These are phyloP conservation scores for Ceratocystis ficicola DNA, from an alignment of 2,329 filamentous ascomycete genomes.

Conservation along the genomic window DNA sequence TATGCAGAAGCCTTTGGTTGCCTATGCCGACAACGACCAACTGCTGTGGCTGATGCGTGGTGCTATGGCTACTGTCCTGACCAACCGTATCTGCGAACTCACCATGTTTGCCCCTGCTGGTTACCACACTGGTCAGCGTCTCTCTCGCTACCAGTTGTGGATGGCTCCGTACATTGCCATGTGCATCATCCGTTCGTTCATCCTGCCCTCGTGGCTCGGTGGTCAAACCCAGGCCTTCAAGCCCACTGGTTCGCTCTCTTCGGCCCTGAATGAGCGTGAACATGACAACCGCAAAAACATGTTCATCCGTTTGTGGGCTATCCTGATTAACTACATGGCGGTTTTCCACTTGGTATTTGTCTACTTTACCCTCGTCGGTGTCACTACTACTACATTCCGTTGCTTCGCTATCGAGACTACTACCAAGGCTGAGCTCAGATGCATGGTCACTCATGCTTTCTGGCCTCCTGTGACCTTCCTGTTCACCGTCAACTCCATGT, in stretches of 20 bases:
- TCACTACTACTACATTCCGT: constrained; percentile 40
- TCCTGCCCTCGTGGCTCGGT: constrained; percentile 48
- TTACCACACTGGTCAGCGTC: constrained; percentile 47
- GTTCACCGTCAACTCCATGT: constrained; percentile 42
- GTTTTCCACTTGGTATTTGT: constrained; percentile 44
- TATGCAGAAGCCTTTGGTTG: constrained; percentile 45
- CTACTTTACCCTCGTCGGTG: constrained; percentile 40
- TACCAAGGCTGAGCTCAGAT: constrained; percentile 35
- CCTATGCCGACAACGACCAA: constrained; percentile 41
- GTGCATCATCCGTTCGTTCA: constrained; percentile 45
- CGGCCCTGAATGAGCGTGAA: constrained; percentile 47
- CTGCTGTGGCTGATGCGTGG: constrained; percentile 47
- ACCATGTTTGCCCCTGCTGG: constrained; percentile 47
- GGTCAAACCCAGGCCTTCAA: constrained; percentile 48
- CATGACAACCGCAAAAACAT: constrained; percentile 40
- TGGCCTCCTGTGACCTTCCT: constrained; percentile 50
- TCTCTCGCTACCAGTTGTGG: constrained; percentile 46
- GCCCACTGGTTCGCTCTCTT: constrained; percentile 46
- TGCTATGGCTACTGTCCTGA: constrained; percentile 40
- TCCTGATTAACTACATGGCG: constrained; percentile 45
- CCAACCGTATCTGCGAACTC: constrained; percentile 45
- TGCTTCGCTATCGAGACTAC: constrained; percentile 34
- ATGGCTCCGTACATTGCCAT: constrained; percentile 51
- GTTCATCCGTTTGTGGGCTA: constrained; percentile 40
- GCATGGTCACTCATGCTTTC: constrained; percentile 47